Evolutionary conservation across 176 grass and related monocot species (phyloP), one percentile per base, ranked within the genome.

Genomic region (Pontederia paniculata): DNA sequence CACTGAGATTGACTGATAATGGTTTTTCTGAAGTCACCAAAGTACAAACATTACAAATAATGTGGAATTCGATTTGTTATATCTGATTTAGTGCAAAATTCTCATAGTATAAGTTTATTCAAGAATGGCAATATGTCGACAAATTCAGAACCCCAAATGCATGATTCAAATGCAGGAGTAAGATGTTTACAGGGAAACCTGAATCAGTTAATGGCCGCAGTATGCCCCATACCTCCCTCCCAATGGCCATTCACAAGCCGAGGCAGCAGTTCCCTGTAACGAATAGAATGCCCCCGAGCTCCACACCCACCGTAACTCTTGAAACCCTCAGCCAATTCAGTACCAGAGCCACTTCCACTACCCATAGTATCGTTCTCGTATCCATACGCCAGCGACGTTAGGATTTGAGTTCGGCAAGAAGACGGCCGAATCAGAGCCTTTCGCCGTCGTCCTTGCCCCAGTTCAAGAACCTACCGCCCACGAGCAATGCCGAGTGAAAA

Each of bases 221-320:
- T 98, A 81, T 98, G 83, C 86, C 62, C 93, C 93, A 98, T 82
- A 28, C 79, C 84, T 42, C 80, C 83, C 41, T 60, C 60, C 93
- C 93, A 98, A 51, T 77, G 67, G 50, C 71, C 93, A 41, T 88
- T 77, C 16, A 98, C 86, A 65, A 75, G 54, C 69, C 41, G 87
- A 2, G 83, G 93, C 65, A 91, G 63, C 13, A 98, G 52, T 60
- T 98, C 93, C 62, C 83, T 91, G 25, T 82, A 80, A 66, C 91
- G 88, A 45, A 88, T 86, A 43, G 79, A 80, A 70, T 98, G 93
- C 12, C 93, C 93, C 45, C 88, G 67, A 84, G 93, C 93, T 79
- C 93, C 93, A 79, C 91, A 98, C 46, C 93, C 93, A 75, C 86
- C 93, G 69, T 91, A 91, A 71, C 93, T 86, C 93, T 83, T 98